Base-by-base conservation (phyloP, 768 basidiomycete species). In the Psilocybe azurescens region DNA sequence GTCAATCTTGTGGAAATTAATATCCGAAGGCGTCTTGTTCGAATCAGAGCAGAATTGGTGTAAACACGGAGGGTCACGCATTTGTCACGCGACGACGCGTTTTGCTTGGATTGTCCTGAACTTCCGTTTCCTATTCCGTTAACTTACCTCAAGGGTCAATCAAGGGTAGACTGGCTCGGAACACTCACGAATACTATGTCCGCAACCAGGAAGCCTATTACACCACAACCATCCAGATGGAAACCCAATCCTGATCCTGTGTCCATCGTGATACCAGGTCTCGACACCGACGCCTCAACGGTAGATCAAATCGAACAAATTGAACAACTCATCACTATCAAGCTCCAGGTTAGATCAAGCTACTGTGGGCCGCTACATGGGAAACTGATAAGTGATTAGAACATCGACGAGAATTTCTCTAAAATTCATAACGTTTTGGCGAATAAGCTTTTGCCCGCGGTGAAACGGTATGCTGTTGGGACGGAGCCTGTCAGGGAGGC, bases 371-470 rank as follows among this genome's bases (percentile, higher is more conserved):
- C 41, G n/a, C 41, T 44, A n/a, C 41, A 44, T 16, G 11, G 11
- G 14, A 13, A 44, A 44, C n/a, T 44, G 41, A 44, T n/a, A 16
- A 16, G 41, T 44, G 1, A 11, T 13, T 44, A 94, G 92, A 89
- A 94, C 72, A 90, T 96, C 68, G 97, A 99, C 72, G 93, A 93
- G 59, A 95, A 95, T 72, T 95, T 99, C 72, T 89, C 95, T 0
- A 90, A 85, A 70, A 92, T 96, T 62, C 95, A 98, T 70, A 86
- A 93, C 69, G 76, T 93, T 16, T 83, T 99, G 69, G 88, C 93
- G 5, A 90, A 83, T 60, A 86, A 84, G 69, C 75, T 99, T 46
- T 73, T 99, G 51, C 97, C 97, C 4, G 88, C 93, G 5, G 89
- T 99, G 60, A 97, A 96, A 73, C 82, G 91, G 52, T 97, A 95